phyloP scores from a whole-genome alignment of 1,284 basidiomycete genomes.

The Leccinum angustisporum region DNA sequence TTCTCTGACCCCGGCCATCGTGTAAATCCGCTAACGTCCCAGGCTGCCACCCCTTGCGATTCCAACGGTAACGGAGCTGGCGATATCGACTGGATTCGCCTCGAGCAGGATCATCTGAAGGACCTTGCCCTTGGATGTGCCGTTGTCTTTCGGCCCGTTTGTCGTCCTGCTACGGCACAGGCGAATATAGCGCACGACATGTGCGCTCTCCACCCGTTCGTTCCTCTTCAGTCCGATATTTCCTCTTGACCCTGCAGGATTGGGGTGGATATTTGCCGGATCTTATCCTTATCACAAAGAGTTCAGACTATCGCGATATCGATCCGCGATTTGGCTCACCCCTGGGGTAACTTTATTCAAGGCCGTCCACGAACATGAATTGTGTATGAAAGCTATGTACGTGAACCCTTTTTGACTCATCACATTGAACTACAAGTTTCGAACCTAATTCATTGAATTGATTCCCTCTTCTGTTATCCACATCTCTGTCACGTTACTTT shows the following conservation, averaged over 20 bases:
- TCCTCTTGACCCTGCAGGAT: background rate
- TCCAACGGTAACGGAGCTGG: slow-evolving; percentile 76
- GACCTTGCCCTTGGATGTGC: slow-evolving; percentile 66
- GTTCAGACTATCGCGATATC: slow-evolving; percentile 71
- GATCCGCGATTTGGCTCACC: slow-evolving; percentile 70
- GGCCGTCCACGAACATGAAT: slow-evolving; percentile 54
- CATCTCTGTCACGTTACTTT: slow-evolving; percentile 2
- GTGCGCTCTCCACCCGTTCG: slow-evolving; percentile 29
- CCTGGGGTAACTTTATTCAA: slow-evolving; percentile 47
- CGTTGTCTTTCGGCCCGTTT: slow-evolving; percentile 76
- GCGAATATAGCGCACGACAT: slow-evolving; percentile 80
- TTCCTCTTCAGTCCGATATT: background rate
- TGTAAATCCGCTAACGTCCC: slow-evolving; percentile 65
- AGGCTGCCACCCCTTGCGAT: slow-evolving; percentile 71
- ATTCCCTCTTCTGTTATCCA: slow-evolving; percentile 1
- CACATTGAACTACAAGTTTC: slow-evolving; percentile 13
- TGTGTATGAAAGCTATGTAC: slow-evolving; percentile 67
- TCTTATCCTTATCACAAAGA: slow-evolving; percentile 26
- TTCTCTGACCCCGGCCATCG: slow-evolving; percentile 43
- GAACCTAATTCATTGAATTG: slow-evolving; percentile 3
- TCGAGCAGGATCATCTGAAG: slow-evolving; percentile 70
- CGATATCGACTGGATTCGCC: slow-evolving; percentile 67
- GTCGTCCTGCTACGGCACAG: slow-evolving; percentile 55
- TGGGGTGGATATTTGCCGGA: slow-evolving; percentile 1
- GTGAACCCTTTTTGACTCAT: slow-evolving; percentile 22